Base-by-base conservation (phyloP, 2,329 filamentous ascomycete genomes). In the Fusarium oxysporum region DNA sequence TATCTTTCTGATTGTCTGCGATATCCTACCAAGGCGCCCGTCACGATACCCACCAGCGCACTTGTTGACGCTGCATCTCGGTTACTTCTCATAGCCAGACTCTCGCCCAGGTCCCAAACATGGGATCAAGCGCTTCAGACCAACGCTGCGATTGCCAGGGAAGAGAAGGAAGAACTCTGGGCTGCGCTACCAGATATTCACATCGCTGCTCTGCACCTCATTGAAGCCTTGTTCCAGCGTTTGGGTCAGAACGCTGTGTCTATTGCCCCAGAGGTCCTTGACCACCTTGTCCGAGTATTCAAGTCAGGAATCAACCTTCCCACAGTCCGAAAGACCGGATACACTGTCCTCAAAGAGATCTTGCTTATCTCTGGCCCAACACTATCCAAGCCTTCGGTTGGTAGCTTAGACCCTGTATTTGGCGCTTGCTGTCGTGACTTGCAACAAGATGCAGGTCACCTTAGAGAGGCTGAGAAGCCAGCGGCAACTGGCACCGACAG, bases 91-190 rank as follows among this genome's bases (percentile, higher is more conserved):
- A 86, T 97, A 48, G 84, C 86, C 80, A 87, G 79, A 72, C 89
- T 81, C 80, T 89, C 73, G 62, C 86, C 76, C 74, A 86, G 78
- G 78, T 83, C 80, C 68, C 86, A 85, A 66, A 81, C 80, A 25
- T 83, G 83, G 73, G 84, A 87, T 68, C 85, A 85, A 72, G 85
- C 84, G 4, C 82, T 90, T n/a, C 89, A 91, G 68, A 85, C 91
- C 66, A 95, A 95, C 75, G 86, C 91, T 12, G 92, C 93, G 70
- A 89, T 96, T 70, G 88, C 91, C 37, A 89, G 92, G 68, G 93
- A 97, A 55, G 96, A 98, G 81, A 92, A 92, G 68, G 94, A 97
- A 59, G 89, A 91, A 48, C 86, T 98, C 7, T 95, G 93, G 89
- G 84, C 88, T 51, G 85, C 89, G 23, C 86, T 98, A 16, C 93